These are phyloP conservation scores for Backusella australiensis DNA, from an alignment of 192 early-diverging fungal species.

Conservation along the genomic window DNA sequence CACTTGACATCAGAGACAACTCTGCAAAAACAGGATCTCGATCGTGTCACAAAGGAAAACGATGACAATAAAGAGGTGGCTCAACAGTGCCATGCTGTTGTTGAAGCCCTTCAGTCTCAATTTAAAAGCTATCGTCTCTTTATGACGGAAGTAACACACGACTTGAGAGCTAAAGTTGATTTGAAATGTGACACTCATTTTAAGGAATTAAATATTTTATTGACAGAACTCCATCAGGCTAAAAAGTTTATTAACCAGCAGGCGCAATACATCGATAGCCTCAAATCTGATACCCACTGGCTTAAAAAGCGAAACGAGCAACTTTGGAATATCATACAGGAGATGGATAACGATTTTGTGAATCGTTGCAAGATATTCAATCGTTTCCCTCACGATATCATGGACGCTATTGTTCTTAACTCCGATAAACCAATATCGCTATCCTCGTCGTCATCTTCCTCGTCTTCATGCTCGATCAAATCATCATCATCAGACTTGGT, in stretches of 20 bases:
- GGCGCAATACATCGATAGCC: conserved; percentile 12
- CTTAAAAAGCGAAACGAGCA: background rate
- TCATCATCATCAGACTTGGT: background rate
- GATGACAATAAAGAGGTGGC: background rate
- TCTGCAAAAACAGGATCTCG: conserved; percentile 4
- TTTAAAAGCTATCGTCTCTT: background rate
- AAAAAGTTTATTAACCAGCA: conserved; percentile 23
- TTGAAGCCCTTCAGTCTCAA: background rate
- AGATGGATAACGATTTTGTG: conserved; percentile 7
- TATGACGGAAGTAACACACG: conserved; percentile 3
- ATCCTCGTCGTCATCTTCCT: background rate
- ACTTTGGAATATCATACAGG: conserved; percentile 4
- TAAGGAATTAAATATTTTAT: background rate
- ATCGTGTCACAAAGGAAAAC: background rate
- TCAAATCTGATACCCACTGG: conserved; percentile 24
- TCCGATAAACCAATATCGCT: background rate
- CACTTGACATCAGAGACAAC: background rate
- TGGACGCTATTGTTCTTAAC: background rate
- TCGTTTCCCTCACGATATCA: conserved; percentile 1
- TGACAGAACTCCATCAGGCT: conserved; percentile 14
- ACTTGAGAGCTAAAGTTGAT: background rate
- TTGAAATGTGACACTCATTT: background rate
- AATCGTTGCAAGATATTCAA: conserved; percentile 1
- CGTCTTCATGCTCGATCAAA: background rate
- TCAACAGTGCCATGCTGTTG: background rate